Evolutionary conservation across 768 basidiomycete species (phyloP), one percentile per base, ranked within the genome.

Genomic region (Pulveroboletus sp.): DNA sequence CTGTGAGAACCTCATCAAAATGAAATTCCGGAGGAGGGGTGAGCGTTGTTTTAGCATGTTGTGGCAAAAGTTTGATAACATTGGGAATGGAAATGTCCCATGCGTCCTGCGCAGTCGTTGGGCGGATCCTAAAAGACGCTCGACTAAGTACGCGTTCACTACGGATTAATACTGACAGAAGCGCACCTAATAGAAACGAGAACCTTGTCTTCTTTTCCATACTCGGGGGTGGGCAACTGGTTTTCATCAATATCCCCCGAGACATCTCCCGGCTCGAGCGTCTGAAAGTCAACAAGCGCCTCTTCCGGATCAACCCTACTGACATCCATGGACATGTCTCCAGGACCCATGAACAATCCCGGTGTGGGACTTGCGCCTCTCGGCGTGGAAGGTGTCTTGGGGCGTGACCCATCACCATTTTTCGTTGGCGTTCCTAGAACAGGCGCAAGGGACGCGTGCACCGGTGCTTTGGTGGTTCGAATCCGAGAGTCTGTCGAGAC

Each of bases 141-240:
- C 47, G 46, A 33, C 62, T 49, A 17, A 55, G 30, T 10, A 46
- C 7, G 10, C 13, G 8, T 41, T 18, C 13, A 17, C 26, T 15
- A 18, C 8, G 8, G 14, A 46, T 6, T 8, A 10, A 38, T 2
- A 18, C 21, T 21, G 21, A 21, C 2, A 13, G 33, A 43, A 52
- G 39, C 56, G 64, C 54, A 88, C 87, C 88, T 77, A 57, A 93
- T 76, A 24, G 89, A 90, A 18, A 92, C 89, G 66, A 92, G 82
- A 39, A 91, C 90, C 64, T 92, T 91, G 65, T 91, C 89, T 47
- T 88, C 80, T 45, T 78, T 81, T n/a, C 84, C 83, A 52, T 83
- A 79, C 44, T 82, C 76, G 1, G 69, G 65, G 1, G 65, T 61
- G n/a, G 66, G 68, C 47, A 70, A 55, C 14, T 82, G 60, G 15